Evolutionary conservation across 1,284 basidiomycete genomes (phyloP), one percentile per base, ranked within the genome.

Genomic region (Rhodofomes roseus): DNA sequence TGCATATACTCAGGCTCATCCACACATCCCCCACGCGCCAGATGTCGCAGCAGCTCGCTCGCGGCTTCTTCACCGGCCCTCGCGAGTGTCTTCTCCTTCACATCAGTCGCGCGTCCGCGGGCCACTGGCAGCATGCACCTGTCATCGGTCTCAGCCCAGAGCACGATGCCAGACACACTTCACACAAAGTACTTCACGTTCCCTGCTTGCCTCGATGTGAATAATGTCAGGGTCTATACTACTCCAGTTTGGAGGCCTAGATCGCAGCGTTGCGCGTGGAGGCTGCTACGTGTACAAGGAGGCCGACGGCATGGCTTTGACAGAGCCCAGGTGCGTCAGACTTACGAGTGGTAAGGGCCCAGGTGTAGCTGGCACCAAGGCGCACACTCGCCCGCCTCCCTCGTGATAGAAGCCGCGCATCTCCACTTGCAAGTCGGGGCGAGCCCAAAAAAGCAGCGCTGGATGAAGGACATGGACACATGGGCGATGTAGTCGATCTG

Each of bases 401-500:
- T 78, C 83, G 0, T 88, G 88, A 65, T 74, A 87, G 72, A 89
- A 90, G 0, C 88, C 89, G 7, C 88, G 78, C 60, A 75, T 78
- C 34, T 71, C 66, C 41, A 89, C 70, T 23, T 78, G 69, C 18
- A 90, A 68, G 2, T 73, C 69, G 79, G 74, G 0, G 70, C 64
- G 43, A 87, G 60, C 11, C 78, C 77, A 68, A 89, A 23, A 8
- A 52, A 83, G 67, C 85, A 83, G 14, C 69, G 74, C 20, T 71
- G 73, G 41, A 89, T 69, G 66, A 91, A 90, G 0, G 87, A 89
- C 5, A 91, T 68, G 66, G 91, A 78, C 55, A 90, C 73, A 61
- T 81, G 74, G 50, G 81, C 74, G 0, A 79, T 81, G 70, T 89
- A 90, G 73, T 91, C 89, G 27, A 88, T 80, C 62, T 89, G 89